phyloP scores from a whole-genome alignment of 1,284 basidiomycete species.

The Leccinum holopus region DNA sequence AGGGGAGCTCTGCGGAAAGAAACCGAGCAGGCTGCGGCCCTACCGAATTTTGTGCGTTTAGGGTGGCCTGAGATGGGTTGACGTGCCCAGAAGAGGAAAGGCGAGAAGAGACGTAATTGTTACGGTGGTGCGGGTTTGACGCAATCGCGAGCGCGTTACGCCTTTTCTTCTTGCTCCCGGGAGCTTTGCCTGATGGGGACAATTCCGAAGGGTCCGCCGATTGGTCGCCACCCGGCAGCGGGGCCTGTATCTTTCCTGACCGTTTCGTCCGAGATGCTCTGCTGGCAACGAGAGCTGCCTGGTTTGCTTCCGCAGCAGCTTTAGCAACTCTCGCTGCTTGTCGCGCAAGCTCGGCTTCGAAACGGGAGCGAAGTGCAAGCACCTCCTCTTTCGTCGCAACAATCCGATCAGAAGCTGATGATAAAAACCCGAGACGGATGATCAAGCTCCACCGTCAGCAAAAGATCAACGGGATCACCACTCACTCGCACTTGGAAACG shows the following conservation, averaged over 20 bases:
- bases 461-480: constrained; percentile 34
- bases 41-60: constrained; percentile 48
- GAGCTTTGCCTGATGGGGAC: constrained; percentile 33
- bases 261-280: constrained; percentile 38
- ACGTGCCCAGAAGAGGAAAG: constrained; percentile 57
- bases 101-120: constrained; percentile 83
- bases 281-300: constrained; percentile 33
- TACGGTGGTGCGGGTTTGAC: constrained; percentile 86
- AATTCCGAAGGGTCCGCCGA: constrained; percentile 41
- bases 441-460: constrained; percentile 24
- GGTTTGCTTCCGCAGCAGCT: constrained; percentile 43
- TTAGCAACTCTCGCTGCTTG: constrained; percentile 61
- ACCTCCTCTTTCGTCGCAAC: constrained; percentile 67
- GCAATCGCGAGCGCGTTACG: constrained; percentile 81
- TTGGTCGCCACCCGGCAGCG: constrained; percentile 32
- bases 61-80: constrained; percentile 38
- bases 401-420: constrained; percentile 66
- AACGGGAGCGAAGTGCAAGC: constrained; percentile 56
- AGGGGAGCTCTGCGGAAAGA: constrained; percentile 63
- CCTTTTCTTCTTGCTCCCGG: constrained; percentile 83
- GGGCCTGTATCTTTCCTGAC: constrained; percentile 39
- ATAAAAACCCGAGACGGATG: constrained; percentile 18
- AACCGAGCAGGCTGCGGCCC: constrained; percentile 64
- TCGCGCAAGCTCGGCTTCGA: constrained; percentile 67
- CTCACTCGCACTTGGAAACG: constrained; percentile 67